Evolutionary conservation across 768 basidiomycete genomes (phyloP).

Genomic region (Auriculariales sp.): DNA sequence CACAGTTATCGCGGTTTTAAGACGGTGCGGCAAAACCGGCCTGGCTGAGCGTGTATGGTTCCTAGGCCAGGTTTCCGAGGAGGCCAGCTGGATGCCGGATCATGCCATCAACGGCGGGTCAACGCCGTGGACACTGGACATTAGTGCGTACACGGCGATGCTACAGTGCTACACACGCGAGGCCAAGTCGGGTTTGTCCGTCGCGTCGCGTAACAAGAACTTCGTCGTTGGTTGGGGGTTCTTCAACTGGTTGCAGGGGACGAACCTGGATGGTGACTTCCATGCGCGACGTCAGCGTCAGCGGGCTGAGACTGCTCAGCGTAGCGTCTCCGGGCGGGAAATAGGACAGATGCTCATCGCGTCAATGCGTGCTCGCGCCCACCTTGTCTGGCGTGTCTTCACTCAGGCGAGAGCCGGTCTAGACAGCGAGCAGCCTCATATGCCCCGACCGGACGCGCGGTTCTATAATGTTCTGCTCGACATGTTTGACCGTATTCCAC

Average conservation of each 20-base stretch:
- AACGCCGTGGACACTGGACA: conserved; percentile 48
- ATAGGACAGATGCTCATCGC: conserved; percentile 22
- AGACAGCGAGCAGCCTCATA: conserved; percentile 11
- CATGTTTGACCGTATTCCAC: conserved; percentile 21
- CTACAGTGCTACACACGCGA: conserved; percentile 37
- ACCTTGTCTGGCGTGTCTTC: conserved; percentile 10
- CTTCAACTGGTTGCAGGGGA: neutral
- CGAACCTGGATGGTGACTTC: neutral
- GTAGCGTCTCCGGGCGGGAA: neutral
- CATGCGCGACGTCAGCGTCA: neutral
- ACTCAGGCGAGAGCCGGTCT: neutral
- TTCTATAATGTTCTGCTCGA: conserved; percentile 53
- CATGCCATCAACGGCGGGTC: conserved; percentile 10
- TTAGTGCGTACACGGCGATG: conserved; percentile 61
- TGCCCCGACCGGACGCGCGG: conserved; percentile 39
- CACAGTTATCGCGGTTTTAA: conserved; percentile 42
- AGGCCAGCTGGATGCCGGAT: conserved; percentile 29
- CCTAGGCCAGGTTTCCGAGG: conserved; percentile 44
- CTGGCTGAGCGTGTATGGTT: conserved; percentile 52
- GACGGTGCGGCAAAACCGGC: conserved; percentile 37
- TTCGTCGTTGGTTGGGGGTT: conserved; percentile 1
- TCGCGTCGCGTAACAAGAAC: neutral
- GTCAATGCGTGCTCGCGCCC: conserved; percentile 21
- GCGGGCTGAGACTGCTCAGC: neutral
- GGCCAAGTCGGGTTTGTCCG: conserved; percentile 4